Base-by-base conservation (phyloP, 345 rosid genomes). In the Eucalyptus tenuipes region DNA sequence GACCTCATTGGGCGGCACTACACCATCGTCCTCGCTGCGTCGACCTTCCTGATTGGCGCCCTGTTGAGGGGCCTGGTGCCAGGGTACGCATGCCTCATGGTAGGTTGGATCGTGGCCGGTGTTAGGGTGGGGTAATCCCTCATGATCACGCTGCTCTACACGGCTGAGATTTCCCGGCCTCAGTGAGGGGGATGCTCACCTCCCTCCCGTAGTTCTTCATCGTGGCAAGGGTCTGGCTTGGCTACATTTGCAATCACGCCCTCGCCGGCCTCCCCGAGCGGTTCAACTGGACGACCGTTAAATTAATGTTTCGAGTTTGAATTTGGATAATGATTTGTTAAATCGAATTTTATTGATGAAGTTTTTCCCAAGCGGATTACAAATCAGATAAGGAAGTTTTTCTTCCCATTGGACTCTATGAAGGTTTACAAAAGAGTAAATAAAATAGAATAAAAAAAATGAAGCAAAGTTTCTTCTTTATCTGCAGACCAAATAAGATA, bases 121-220 rank as follows among this genome's bases (percentile, higher is more conserved):
- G 75, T 95, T 4, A 95, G 98, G 2, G 94, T 95, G 3, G 93
- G 96, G 31, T 95, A 92, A 50, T 90, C 97, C 79, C 94, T 96
- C 55, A 94, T 93, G 98, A 94, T 96, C 15, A 94, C 93, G 12
- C 96, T 93, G 2, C 94, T 96, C 75, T 91, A 94, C 91, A 90
- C 91, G 0, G 91, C 95, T 0, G 94, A 96, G 93, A 81, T 96
- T 50, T 92, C 97, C 27, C 95, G 5, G 89, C 94, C 10, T 53
- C 55, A 82, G 57, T 91, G 3, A 90, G 97, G n/a, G 96, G 97
- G 44, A 89, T 94, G 85, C 92, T 96, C 87, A 92, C 94, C 27
- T 95, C 94, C 24, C 91, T 96, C 53, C 97, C 94, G 2, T 95
- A 95, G 88, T 93, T 95, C 81, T 95, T 94, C 90, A 92, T 93